Evolutionary conservation across 306 rosid genomes (phyloP).

Genomic region (Lathyrus sativus): DNA sequence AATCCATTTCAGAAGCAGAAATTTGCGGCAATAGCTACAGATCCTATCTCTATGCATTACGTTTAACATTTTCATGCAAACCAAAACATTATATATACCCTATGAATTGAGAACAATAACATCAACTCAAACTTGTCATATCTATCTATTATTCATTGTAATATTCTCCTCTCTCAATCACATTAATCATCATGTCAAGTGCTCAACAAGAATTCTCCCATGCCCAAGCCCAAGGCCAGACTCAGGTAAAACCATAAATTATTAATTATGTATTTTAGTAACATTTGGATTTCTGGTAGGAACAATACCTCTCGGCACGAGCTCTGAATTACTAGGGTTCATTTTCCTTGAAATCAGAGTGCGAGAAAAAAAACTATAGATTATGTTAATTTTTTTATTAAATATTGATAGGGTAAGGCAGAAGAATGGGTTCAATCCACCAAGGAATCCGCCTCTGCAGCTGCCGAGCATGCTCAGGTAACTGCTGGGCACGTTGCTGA

Average conservation of each 20-base stretch:
- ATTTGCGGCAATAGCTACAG: not conserved
- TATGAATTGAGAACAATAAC: not conserved
- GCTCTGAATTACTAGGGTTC: no score
- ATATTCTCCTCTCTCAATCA: not conserved
- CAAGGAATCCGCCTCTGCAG: constrained; percentile 47
- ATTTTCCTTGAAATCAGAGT: no score
- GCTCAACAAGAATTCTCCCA: constrained; percentile 44
- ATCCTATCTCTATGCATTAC: constrained; percentile 37
- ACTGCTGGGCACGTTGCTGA: constrained; percentile 40
- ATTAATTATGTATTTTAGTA: not conserved
- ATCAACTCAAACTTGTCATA: not conserved
- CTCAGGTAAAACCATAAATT: constrained; percentile 27
- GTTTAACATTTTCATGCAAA: not conserved
- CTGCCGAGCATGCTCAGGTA: constrained; percentile 39
- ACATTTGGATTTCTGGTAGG: not conserved
- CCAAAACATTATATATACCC: constrained; percentile 35
- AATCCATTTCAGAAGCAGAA: constrained; percentile 47
- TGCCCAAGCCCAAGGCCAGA: constrained; percentile 19
- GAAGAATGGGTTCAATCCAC: constrained; percentile 39
- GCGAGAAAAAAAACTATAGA: not conserved
- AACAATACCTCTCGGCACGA: no score
- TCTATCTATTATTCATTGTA: not conserved
- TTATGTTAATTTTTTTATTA: not conserved
- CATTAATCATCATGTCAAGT: constrained; percentile 50
- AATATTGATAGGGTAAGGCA: constrained; percentile 39